These are phyloP conservation scores for Xylaria sp. DNA, from an alignment of 2,329 filamentous ascomycete species.

Conservation along the genomic window DNA sequence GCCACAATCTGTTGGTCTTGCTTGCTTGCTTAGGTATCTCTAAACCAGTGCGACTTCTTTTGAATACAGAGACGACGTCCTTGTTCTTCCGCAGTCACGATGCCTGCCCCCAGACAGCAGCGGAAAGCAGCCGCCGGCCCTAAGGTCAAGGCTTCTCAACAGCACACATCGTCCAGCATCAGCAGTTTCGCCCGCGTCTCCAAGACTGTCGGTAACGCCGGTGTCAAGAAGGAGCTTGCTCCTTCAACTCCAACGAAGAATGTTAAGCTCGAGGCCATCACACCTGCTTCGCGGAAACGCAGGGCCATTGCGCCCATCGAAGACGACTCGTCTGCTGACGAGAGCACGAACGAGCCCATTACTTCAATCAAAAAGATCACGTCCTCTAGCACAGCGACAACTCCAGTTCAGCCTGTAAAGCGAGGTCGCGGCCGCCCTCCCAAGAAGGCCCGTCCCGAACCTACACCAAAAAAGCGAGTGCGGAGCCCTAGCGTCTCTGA, in stretches of 20 bases:
- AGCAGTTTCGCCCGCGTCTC: conserved; percentile 61
- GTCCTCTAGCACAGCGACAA: conserved; percentile 7
- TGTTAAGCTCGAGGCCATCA: conserved; percentile 55
- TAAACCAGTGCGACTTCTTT: neutral
- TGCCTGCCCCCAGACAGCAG: conserved; percentile 49
- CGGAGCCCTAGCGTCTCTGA: conserved; percentile 50
- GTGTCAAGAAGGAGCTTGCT: conserved; percentile 52
- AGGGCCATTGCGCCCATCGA: conserved; percentile 48
- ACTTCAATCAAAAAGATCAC: conserved; percentile 23
- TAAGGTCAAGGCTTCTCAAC: conserved; percentile 43
- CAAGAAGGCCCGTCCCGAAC: conserved; percentile 46
- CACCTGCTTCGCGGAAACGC: conserved; percentile 52
- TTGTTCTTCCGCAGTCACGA: conserved; percentile 34
- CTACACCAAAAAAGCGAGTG: conserved; percentile 46
- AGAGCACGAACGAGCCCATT: conserved; percentile 41
- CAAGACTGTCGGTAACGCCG: conserved; percentile 53
- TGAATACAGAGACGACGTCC: neutral
- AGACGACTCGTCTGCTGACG: conserved; percentile 49
- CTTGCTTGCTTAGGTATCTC: conserved; percentile 15
- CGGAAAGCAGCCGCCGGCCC: conserved; percentile 42
- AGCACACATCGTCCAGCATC: conserved; percentile 53
- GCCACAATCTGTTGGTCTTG: neutral
- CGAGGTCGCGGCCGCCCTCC: conserved; percentile 47
- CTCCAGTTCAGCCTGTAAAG: conserved; percentile 40
- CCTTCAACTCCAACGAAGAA: conserved; percentile 54